Evolutionary conservation across 495 filamentous ascomycete species (phyloP).

Genomic region (Penicillium parvum): DNA sequence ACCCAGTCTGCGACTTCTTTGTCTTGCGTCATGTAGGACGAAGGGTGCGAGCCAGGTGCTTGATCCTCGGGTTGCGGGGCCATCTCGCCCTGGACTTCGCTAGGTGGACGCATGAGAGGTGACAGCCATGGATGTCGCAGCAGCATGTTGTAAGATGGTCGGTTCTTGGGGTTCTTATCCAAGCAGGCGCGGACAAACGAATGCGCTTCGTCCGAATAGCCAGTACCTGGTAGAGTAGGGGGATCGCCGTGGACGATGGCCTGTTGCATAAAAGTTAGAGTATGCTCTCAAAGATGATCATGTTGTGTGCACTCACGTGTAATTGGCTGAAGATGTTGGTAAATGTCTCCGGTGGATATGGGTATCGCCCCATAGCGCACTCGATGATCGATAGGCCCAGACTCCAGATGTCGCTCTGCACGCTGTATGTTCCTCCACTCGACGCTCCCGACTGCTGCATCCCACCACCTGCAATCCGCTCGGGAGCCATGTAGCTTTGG

Average conservation of each 20-base stretch:
- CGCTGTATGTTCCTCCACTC: constrained; percentile 84
- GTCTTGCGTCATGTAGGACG: constrained; percentile 53
- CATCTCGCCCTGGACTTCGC: constrained; percentile 72
- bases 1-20: constrained; percentile 85
- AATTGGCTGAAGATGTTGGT: constrained; percentile 98
- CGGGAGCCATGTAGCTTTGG: constrained; percentile 99
- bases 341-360: constrained; percentile 96
- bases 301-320: constrained; percentile 61
- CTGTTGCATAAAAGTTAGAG: constrained; percentile 44
- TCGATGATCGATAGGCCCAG: constrained; percentile 93
- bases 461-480: constrained; percentile 84
- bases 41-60: constrained; percentile 39
- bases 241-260: constrained; percentile 96
- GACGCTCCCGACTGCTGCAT: constrained; percentile 70
- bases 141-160: constrained; percentile 85
- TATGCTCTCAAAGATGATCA: not conserved
- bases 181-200: constrained; percentile 88
- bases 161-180: constrained; percentile 85
- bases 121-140: constrained; percentile 86
- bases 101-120: constrained; percentile 73
- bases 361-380: constrained; percentile 91
- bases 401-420: constrained; percentile 98
- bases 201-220: constrained; percentile 73
- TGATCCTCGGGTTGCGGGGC: constrained; percentile 35
- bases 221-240: constrained; percentile 72